phyloP scores from a whole-genome alignment of 768 basidiomycete species.

The Podaxis sp. region DNA sequence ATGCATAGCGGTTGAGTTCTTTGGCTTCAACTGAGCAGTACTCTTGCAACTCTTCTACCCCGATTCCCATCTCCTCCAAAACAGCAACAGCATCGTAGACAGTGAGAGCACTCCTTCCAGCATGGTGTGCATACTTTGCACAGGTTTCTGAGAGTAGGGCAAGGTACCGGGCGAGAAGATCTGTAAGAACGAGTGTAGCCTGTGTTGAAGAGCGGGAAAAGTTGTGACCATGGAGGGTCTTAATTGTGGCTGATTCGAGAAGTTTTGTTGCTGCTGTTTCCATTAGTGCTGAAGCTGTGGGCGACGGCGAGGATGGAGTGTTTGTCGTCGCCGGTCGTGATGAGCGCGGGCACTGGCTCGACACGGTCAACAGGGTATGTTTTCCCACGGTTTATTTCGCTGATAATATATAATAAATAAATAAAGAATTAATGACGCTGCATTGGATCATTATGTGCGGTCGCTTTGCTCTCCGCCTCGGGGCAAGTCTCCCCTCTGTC shows the following conservation, averaged over 20 bases:
- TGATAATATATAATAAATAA: neutral
- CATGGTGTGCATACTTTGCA: constrained; percentile 72
- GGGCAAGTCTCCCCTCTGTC: constrained; percentile 21
- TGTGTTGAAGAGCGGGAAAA: constrained; percentile 78
- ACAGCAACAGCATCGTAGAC: constrained; percentile 62
- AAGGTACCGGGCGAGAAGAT: constrained; percentile 75
- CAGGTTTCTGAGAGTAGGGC: constrained; percentile 63
- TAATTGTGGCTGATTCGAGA: constrained; percentile 65
- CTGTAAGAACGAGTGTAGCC: constrained; percentile 69
- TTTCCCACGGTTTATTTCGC: constrained; percentile 23
- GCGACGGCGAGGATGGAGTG: constrained; percentile 18
- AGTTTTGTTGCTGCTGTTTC: constrained; percentile 57
- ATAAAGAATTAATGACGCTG: neutral
- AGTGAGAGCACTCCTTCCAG: constrained; percentile 61
- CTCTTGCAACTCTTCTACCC: constrained; percentile 65
- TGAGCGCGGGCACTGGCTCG: constrained; percentile 8
- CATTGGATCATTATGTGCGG: constrained; percentile 53
- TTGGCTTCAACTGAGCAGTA: constrained; percentile 66
- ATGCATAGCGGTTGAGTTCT: constrained; percentile 68
- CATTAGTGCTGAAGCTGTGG: constrained; percentile 31
- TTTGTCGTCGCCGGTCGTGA: constrained; percentile 24
- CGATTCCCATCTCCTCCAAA: constrained; percentile 74
- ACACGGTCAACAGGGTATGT: constrained; percentile 1
- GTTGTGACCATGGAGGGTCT: constrained; percentile 73
- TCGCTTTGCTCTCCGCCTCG: constrained; percentile 54